Base-by-base conservation (phyloP, 345 rosid genomes). In the Populus ilicifolia region DNA sequence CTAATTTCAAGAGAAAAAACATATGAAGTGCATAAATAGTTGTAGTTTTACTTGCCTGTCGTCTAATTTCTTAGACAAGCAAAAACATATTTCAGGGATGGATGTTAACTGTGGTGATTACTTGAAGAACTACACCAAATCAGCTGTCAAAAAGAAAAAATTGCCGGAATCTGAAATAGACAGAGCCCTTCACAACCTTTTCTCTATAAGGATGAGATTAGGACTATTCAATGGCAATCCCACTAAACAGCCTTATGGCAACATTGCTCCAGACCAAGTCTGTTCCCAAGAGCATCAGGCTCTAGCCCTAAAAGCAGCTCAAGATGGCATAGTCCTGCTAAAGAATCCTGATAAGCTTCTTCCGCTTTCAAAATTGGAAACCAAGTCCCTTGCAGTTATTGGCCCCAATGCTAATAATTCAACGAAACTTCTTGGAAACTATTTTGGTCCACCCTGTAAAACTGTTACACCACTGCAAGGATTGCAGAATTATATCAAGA, bases 171-270 rank as follows among this genome's bases (percentile, higher is more conserved):
- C 82, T 13, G 84, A 85, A 63, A 81, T 96, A n/a, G 87, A 92
- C 81, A 85, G 90, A 84, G 97, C 99, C 62, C 88, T 96, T 27
- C 80, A 82, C 80, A 89, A 95, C 65, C 96, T 93, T 73, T 92
- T 93, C 84, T 81, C 92, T 1, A 83, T 92, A 10, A 88, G 97
- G 70, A 92, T 96, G 85, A 89, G 98, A 85, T 86, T 93, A 66
- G 98, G 99, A 52, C 90, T 92, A 62, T 95, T 95, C 84, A 78
- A 89, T 71, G 98, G 99, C 46, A 78, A 89, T 77, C 94, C 97
- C 23, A 74, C 64, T 0, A 78, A 80, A 48, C 89, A 62, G 59
- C 92, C 87, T 25, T 95, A 85, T 36, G 97, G 94, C 27, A 78
- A 82, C 80, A 89, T 93, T 36, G 88, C 88, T 59, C 77, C 92